Conservation (phyloP, 495 filamentous ascomycete genomes). For the Friedmanniomyces simplex region DNA sequence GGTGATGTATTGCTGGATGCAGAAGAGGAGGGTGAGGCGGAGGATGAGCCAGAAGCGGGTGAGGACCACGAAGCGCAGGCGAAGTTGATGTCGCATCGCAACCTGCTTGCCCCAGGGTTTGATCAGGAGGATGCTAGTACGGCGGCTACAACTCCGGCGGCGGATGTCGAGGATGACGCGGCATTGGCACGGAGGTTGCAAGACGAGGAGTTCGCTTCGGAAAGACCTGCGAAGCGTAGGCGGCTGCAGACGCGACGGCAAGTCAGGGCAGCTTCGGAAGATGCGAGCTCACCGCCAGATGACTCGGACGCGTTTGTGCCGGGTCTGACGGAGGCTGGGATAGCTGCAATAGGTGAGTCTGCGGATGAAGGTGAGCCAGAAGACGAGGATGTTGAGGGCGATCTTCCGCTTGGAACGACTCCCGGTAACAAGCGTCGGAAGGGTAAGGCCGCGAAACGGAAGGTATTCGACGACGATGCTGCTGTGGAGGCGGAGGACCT, state of each 20-base stretch:
- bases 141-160: conserved; percentile 20
- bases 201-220: conserved; percentile 20
- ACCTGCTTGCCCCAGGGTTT: conserved; percentile 73
- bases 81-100: conserved; percentile 55
- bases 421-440: conserved; percentile 22
- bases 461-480: conserved; percentile 15
- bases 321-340: conserved; percentile 19
- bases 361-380: conserved; percentile 31
- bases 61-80: conserved; percentile 18
- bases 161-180: conserved; percentile 9
- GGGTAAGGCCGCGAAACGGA: conserved; percentile 23
- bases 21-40: conserved; percentile 53
- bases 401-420: conserved; percentile 34
- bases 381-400: conserved; percentile 37
- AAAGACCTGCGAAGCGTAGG: conserved; percentile 18
- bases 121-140: conserved; percentile 35
- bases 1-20: conserved; percentile 62
- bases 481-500: conserved; percentile 55
- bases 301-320: conserved; percentile 27
- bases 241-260: conserved; percentile 15
- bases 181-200: conserved; percentile 13
- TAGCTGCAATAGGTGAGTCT: conserved; percentile 21
- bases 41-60: conserved; percentile 27
- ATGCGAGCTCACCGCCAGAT: conserved; percentile 6
- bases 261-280: background rate